A percentile compares a stretch with the other conserved stretches of the same genome.
phyloP scores from a whole-genome alignment of 2,329 filamentous ascomycete genomes.

The Madurella mycetomatis region DNA sequence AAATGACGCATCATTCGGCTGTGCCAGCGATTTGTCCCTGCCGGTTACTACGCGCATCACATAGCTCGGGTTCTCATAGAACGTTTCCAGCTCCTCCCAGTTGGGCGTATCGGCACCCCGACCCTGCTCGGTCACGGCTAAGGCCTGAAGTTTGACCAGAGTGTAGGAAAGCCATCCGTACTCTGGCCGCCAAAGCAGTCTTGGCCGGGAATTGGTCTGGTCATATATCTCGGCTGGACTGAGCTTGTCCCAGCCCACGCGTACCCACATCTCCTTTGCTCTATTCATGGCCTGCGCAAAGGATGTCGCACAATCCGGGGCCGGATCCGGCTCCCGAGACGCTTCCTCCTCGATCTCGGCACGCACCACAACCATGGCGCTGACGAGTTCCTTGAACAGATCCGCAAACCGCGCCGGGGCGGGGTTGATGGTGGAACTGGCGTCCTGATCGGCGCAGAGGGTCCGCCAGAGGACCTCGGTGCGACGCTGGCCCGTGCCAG shows the following conservation, averaged over 20 bases:
- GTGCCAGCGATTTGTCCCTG: conserved; percentile 1
- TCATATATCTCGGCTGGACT: conserved; percentile 1
- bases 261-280: conserved; percentile 7
- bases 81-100: conserved; percentile 12
- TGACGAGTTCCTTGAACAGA: conserved; percentile 13
- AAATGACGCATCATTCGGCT: conserved; percentile 7
- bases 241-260: conserved; percentile 5
- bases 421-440: not conserved
- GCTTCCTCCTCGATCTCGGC: conserved; percentile 12
- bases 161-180: conserved; percentile 14
- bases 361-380: conserved; percentile 17
- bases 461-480: conserved; percentile 18
- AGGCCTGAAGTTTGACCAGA: conserved; percentile 11
- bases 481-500: conserved; percentile 2
- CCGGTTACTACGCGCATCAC: conserved; percentile 11
- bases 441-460: conserved; percentile 14
- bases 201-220: conserved; percentile 1
- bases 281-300: conserved; percentile 10
- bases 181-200: conserved; percentile 3
- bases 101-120: conserved; percentile 3
- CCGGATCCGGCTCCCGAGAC: not conserved
- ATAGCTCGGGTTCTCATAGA: conserved; percentile 8
- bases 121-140: conserved; percentile 7
- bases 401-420: conserved; percentile 1
- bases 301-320: conserved; percentile 3